Evolutionary conservation across 306 rosid species (phyloP).

Genomic region (Sechiopsis laciniata): DNA sequence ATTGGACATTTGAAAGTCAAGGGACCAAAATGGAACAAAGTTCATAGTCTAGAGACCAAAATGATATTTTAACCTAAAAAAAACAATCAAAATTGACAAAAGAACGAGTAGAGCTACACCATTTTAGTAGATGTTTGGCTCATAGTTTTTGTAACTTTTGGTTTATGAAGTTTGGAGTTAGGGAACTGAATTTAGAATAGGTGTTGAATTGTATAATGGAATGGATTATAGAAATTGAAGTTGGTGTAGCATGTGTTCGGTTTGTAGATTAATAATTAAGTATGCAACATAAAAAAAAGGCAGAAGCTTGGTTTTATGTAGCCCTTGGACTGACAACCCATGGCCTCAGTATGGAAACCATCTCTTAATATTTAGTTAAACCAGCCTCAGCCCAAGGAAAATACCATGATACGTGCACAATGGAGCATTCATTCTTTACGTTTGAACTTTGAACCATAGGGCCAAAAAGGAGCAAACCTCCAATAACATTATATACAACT

Average conservation of each 20-base stretch:
- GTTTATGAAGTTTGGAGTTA: neutral
- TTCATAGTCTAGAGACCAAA: too few relatives aligned
- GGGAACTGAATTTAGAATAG: neutral
- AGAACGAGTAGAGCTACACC: too few relatives aligned
- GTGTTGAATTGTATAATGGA: neutral
- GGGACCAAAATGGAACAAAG: too few relatives aligned
- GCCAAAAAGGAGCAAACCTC: too few relatives aligned
- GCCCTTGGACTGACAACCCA: neutral
- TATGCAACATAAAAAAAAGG: neutral
- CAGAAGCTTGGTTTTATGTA: neutral
- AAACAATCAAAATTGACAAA: neutral
- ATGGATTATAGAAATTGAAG: neutral
- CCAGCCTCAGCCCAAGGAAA: neutral
- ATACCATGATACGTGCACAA: neutral
- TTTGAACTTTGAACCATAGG: neutral
- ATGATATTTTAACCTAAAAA: too few relatives aligned
- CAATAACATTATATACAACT: too few relatives aligned
- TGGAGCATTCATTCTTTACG: neutral
- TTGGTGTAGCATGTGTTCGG: neutral
- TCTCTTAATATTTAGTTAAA: neutral
- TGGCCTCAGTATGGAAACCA: neutral
- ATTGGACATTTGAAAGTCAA: too few relatives aligned
- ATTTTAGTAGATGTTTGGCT: neutral
- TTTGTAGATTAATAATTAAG: neutral
- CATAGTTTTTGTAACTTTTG: neutral